Percentiles rank a stretch among this genome's conserved stretches.
Evolutionary conservation across 2,329 filamentous ascomycete species (phyloP).

Genomic region (Colletotrichum sidae): DNA sequence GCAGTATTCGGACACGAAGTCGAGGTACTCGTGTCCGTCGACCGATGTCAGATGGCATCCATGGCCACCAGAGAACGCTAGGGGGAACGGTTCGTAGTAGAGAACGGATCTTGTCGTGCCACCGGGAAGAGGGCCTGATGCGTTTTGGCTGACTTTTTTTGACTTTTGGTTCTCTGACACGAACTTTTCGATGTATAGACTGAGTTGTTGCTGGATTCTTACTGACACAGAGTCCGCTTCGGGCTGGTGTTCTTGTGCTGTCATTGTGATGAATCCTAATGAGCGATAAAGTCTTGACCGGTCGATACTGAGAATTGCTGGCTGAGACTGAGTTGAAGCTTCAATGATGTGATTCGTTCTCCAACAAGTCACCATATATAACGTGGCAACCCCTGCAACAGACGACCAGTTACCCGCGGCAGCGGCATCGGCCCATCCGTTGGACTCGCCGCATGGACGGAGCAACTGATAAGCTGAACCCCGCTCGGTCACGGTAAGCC

Average conservation of each 20-base stretch:
- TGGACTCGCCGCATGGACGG: not conserved
- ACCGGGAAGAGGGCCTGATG: conserved; percentile 51
- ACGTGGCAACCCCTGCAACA: too few relatives aligned
- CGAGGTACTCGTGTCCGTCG: conserved; percentile 62
- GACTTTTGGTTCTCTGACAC: conserved; percentile 50
- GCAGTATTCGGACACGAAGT: conserved; percentile 72
- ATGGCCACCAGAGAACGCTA: conserved; percentile 52
- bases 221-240: not conserved
- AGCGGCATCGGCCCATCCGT: conserved; percentile 5
- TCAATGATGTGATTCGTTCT: too few relatives aligned
- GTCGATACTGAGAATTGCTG: too few relatives aligned
- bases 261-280: too few relatives aligned
- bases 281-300: too few relatives aligned
- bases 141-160: conserved; percentile 52
- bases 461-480: conserved; percentile 11
- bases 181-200: conserved; percentile 13
- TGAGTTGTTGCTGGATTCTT: conserved; percentile 5
- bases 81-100: conserved; percentile 56
- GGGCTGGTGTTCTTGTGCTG: not conserved
- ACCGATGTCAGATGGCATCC: conserved; percentile 52
- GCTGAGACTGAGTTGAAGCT: too few relatives aligned
- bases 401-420: conserved; percentile 7
- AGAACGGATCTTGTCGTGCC: conserved; percentile 60
- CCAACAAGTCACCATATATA: too few relatives aligned
- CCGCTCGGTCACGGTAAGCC: conserved; percentile 32